Percentiles rank a stretch among this genome's conserved stretches.
These are phyloP conservation scores for Komagataella kurtzmanii DNA, from an alignment of 805 yeast genomes.

Conservation along the genomic window DNA sequence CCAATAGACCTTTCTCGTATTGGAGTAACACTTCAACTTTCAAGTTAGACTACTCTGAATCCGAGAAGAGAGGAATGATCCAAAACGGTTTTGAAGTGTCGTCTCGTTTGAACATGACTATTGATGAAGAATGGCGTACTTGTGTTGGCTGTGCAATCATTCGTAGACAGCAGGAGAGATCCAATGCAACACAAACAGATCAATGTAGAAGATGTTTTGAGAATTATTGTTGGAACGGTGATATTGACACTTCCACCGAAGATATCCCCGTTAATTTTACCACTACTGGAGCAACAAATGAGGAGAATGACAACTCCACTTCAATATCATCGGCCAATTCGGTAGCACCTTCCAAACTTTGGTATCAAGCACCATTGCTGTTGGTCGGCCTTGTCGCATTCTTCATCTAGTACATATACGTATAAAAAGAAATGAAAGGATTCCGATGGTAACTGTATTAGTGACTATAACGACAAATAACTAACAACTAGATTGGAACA, in stretches of 20 bases:
- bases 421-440: too few relatives aligned
- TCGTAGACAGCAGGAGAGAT: constrained; percentile 35
- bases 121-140: constrained; percentile 19
- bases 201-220: constrained; percentile 65
- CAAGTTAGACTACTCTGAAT: constrained; percentile 31
- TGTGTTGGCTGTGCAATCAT: constrained; percentile 48
- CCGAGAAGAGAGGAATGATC: constrained; percentile 31
- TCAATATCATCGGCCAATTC: not conserved
- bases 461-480: not conserved
- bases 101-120: constrained; percentile 26
- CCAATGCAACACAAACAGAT: constrained; percentile 36
- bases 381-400: not conserved
- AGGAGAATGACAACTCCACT: constrained; percentile 8
- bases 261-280: constrained; percentile 22
- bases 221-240: constrained; percentile 48
- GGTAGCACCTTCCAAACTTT: not conserved
- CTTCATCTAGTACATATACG: not conserved
- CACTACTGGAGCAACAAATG: constrained; percentile 22
- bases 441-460: not conserved
- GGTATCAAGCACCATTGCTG: not conserved
- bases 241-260: constrained; percentile 7
- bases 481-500: not conserved
- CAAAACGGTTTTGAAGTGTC: constrained; percentile 40
- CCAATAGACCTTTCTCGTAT: constrained; percentile 28
- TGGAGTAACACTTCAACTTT: constrained; percentile 47